These are phyloP conservation scores for Aureobasidium melanogenum DNA, from an alignment of 2,329 filamentous ascomycete species.

Conservation along the genomic window DNA sequence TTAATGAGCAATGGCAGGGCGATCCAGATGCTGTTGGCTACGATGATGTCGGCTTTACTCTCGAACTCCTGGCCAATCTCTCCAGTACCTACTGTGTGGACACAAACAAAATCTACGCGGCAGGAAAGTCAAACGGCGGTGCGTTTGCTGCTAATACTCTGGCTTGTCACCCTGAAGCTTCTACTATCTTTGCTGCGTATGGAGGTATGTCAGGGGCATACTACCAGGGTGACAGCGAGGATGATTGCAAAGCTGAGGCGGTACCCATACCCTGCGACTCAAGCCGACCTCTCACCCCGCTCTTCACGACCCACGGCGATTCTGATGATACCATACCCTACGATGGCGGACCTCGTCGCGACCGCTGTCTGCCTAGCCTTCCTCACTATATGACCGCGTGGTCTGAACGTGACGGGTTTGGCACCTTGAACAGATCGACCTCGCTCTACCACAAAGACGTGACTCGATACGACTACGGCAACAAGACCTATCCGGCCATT, in stretches of 20 bases:
- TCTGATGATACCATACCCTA: slow-evolving; percentile 35
- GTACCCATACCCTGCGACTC: slow-evolving; percentile 21
- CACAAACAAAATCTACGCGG: slow-evolving; percentile 32
- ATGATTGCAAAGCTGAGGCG: slow-evolving; percentile 15
- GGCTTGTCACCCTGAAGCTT: slow-evolving; percentile 35
- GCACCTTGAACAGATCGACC: slow-evolving; percentile 20
- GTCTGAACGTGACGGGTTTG: slow-evolving; percentile 29
- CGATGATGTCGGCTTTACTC: slow-evolving; percentile 36
- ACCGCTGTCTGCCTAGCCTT: slow-evolving; percentile 22
- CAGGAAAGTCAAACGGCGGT: slow-evolving; percentile 46
- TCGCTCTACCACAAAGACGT: slow-evolving; percentile 23
- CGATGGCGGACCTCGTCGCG: slow-evolving; percentile 24
- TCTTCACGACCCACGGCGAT: slow-evolving; percentile 38
- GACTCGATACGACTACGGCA: slow-evolving; percentile 19
- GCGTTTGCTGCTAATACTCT: slow-evolving; percentile 39
- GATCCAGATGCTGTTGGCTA: slow-evolving; percentile 29
- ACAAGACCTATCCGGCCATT: slow-evolving; percentile 18
- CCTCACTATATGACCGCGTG: slow-evolving; percentile 29
- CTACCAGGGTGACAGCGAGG: slow-evolving; percentile 27
- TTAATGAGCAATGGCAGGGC: slow-evolving; percentile 32
- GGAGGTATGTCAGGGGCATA: slow-evolving; percentile 40
- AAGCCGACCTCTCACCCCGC: slow-evolving; percentile 24
- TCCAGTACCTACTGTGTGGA: slow-evolving; percentile 37
- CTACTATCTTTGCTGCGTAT: slow-evolving; percentile 41
- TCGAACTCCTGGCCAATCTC: slow-evolving; percentile 33